These are phyloP conservation scores for Fusarium sp. DNA, from an alignment of 2,329 filamentous ascomycete species.

Conservation along the genomic window DNA sequence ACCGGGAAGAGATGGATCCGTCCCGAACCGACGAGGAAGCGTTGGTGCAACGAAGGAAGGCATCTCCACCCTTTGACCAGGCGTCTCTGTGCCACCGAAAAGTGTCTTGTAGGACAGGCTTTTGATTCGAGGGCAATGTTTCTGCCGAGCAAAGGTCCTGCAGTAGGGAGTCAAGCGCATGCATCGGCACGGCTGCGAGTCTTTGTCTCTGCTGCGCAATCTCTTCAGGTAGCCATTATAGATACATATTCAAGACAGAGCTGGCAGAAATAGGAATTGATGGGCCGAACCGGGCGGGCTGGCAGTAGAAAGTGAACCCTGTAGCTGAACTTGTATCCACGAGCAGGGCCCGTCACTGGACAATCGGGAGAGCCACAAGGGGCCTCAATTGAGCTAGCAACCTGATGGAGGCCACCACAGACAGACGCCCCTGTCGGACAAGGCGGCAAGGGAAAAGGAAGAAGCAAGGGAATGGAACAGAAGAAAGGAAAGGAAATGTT, in stretches of 20 bases:
- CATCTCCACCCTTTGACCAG: slow-evolving; percentile 15
- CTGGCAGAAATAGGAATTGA: slow-evolving; percentile 5
- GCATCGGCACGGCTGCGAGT: neutral
- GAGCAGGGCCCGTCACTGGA: neutral
- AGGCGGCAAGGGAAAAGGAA: neutral
- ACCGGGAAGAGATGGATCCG: slow-evolving; percentile 27
- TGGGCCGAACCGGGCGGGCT: slow-evolving; percentile 5
- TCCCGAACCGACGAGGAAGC: slow-evolving; percentile 23
- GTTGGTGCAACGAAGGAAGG: slow-evolving; percentile 3
- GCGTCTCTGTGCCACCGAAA: neutral
- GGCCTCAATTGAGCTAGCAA: slow-evolving; percentile 8
- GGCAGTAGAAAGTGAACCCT: neutral
- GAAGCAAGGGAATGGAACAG: neutral
- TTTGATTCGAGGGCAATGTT: neutral
- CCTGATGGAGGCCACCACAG: neutral
- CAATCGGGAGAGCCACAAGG: slow-evolving; percentile 4
- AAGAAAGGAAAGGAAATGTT: neutral
- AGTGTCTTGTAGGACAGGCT: neutral
- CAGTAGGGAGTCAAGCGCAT: neutral
- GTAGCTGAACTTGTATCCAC: neutral
- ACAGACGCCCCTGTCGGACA: neutral
- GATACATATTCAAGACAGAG: neutral
- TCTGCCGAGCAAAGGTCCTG: slow-evolving; percentile 5
- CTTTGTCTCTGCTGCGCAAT: neutral
- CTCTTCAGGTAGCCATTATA: neutral